Evolutionary conservation across 495 filamentous ascomycete species (phyloP), one percentile per base, ranked within the genome.

Genomic region (Melanomma pulvis-pyrius): DNA sequence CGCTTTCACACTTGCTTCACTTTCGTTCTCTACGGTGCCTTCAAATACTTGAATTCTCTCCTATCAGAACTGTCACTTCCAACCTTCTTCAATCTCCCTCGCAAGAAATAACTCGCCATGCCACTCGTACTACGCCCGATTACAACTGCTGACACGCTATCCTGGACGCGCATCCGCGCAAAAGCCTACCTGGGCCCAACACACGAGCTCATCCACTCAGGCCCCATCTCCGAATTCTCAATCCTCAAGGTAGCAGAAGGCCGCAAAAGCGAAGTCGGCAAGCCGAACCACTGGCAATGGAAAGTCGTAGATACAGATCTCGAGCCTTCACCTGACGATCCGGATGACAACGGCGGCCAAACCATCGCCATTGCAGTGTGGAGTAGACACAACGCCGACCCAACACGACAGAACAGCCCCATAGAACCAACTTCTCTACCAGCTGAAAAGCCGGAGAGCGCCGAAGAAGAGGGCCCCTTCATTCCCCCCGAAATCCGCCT

Each of bases 271-370:
- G 60, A 63, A 55, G 24, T 63, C 12, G 49, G 49, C 9, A 48
- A 36, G 11, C 60, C 48, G 19, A 54, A 63, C 24, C 29, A 11
- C 19, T 65, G 51, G 51, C 53, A 65, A 36, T 65, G 22, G 26
- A 58, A 65, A 36, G 34, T 65, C 52, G 53, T 65, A 7, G 61
- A 65, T 39, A 65, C 61, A 15, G 52, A 58, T 41, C 53, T 65
- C 4, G 21, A 36, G 4, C 61, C 52, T 17, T 17, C n/a, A 4
- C 48, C 30, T 4, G 53, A 50, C 21, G 61, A 65, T 32, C 61
- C 61, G 4, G 24, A 41, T 6, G 61, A 65, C 26, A 65, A 65
- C 29, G 41, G 61, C 26, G 61, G 61, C 8, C 26, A 25, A 15
- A 65, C 61, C 11, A 65, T 65, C 26, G 61, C 61, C 3, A 36